A percentile compares a stretch with the other conserved stretches of the same genome.
Conservation (phyloP, 2,329 filamentous ascomycete species). For the Aspergillus latus region DNA sequence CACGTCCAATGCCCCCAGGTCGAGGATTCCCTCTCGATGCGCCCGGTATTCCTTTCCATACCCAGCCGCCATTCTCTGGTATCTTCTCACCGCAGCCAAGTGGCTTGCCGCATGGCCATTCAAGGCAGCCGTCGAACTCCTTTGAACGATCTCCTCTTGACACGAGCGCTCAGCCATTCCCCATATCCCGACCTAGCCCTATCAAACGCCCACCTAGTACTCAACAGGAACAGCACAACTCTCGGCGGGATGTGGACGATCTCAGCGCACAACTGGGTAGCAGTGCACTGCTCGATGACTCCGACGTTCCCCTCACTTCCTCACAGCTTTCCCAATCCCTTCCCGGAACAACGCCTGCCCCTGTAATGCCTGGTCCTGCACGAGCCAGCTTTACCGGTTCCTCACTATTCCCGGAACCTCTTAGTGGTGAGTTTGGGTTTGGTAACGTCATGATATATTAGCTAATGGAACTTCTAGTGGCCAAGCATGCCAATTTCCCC, state of each 20-base stretch:
- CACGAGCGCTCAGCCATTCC: slow-evolving; percentile 60
- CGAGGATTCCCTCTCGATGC: slow-evolving; percentile 55
- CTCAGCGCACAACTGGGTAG: slow-evolving; percentile 81
- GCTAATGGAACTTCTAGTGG: slow-evolving; percentile 27
- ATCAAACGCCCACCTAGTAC: slow-evolving; percentile 84
- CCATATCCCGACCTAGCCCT: slow-evolving; percentile 78
- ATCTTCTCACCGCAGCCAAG: slow-evolving; percentile 37
- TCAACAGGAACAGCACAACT: slow-evolving; percentile 50
- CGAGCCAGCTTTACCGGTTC: slow-evolving; percentile 45
- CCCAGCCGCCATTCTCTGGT: slow-evolving; percentile 45
- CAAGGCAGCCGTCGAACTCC: slow-evolving; percentile 71
- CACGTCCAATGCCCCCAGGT: slow-evolving; percentile 60
- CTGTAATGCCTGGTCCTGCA: slow-evolving; percentile 43
- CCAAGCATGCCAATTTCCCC: slow-evolving; percentile 37
- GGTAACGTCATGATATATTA: not conserved
- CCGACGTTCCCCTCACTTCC: slow-evolving; percentile 66
- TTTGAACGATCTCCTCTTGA: slow-evolving; percentile 61
- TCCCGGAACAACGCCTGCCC: slow-evolving; percentile 55
- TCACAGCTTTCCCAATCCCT: slow-evolving; percentile 44
- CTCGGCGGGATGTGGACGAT: slow-evolving; percentile 65
- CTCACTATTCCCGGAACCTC: slow-evolving; percentile 45
- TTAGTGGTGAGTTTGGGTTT: slow-evolving; percentile 37
- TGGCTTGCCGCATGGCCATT: slow-evolving; percentile 59
- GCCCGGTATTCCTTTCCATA: slow-evolving; percentile 43
- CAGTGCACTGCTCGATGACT: slow-evolving; percentile 76